Percentiles rank a stretch among this genome's conserved stretches.
phyloP scores from a whole-genome alignment of 192 early-diverging fungal species.

The Backusella liffmaniae region DNA sequence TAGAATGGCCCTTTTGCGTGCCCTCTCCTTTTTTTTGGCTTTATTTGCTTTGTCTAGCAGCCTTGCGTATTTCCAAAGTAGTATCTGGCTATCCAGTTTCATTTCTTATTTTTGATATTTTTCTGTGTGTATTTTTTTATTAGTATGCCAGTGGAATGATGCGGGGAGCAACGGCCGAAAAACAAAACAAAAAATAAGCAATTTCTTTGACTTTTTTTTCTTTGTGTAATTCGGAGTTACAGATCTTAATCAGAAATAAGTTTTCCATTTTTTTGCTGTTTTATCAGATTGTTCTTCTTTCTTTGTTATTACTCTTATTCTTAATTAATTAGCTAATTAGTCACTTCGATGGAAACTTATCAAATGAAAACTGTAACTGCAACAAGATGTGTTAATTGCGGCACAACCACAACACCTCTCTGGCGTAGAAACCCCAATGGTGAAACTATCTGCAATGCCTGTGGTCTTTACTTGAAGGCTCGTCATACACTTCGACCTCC shows the following conservation, averaged over 20 bases:
- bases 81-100: background rate
- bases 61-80: background rate
- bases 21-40: background rate
- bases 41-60: background rate
- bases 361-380: slow-evolving; percentile 36
- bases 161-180: slow-evolving; percentile 8
- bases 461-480: slow-evolving; percentile 66
- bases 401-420: slow-evolving; percentile 84
- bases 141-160: background rate
- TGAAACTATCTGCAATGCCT: slow-evolving; percentile 95
- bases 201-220: background rate
- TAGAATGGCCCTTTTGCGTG: background rate
- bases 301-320: background rate
- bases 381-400: slow-evolving; percentile 82
- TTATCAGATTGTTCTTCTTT: background rate
- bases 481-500: slow-evolving; percentile 51
- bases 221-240: background rate
- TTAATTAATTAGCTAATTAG: background rate
- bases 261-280: background rate
- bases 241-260: background rate
- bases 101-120: background rate
- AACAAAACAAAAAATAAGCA: background rate
- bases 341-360: background rate
- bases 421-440: slow-evolving; percentile 89
- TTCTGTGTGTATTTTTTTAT: background rate